Evolutionary conservation across 1,139 yeast species (phyloP).

Genomic region (Yamadazyma mexicana): DNA sequence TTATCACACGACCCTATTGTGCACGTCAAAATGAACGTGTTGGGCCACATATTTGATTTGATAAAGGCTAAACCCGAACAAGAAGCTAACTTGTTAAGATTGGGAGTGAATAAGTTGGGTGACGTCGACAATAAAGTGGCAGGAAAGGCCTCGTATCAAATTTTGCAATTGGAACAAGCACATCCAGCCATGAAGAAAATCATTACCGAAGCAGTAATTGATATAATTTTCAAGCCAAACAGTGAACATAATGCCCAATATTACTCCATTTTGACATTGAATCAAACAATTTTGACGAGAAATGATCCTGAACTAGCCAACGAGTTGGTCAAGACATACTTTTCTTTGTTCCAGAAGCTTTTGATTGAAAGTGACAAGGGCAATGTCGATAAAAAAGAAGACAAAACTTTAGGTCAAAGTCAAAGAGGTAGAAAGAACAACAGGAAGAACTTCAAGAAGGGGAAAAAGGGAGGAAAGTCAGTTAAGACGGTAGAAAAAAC

Average conservation of each 20-base stretch:
- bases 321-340: constrained; percentile 76
- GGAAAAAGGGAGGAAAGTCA: constrained; percentile 79
- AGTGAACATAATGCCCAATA: constrained; percentile 86
- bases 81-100: constrained; percentile 83
- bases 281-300: constrained; percentile 86
- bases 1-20: constrained; percentile 90
- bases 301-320: constrained; percentile 80
- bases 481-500: constrained; percentile 65
- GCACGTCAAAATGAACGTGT: constrained; percentile 79
- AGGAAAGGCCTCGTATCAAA: constrained; percentile 80
- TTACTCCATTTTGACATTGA: constrained; percentile 82
- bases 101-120: constrained; percentile 93
- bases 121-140: constrained; percentile 90
- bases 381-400: constrained; percentile 33
- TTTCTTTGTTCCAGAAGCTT: constrained; percentile 81
- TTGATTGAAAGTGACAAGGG: constrained; percentile 63
- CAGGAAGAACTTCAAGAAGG: constrained; percentile 49
- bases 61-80: constrained; percentile 91
- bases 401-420: constrained; percentile 37
- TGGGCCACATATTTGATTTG: constrained; percentile 76
- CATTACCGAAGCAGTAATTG: constrained; percentile 76
- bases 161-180: constrained; percentile 79
- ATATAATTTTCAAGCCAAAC: constrained; percentile 71
- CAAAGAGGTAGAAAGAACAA: constrained; percentile 57
- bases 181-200: constrained; percentile 96